Conservation (phyloP, 768 basidiomycete genomes). For the Lentinus tigrinus region DNA sequence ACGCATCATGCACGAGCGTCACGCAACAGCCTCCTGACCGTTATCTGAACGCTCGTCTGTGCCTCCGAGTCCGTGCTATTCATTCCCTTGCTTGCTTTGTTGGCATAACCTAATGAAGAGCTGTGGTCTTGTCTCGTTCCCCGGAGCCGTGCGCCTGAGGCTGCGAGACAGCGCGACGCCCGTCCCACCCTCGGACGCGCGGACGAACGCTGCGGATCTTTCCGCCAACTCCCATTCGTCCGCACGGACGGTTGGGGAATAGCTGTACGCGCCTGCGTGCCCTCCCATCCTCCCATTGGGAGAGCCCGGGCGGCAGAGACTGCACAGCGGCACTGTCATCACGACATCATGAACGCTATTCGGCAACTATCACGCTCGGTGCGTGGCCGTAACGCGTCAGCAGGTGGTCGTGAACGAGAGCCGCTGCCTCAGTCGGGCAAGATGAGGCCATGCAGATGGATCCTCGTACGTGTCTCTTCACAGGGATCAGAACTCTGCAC, state of each 20-base stretch:
- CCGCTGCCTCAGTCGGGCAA: not conserved
- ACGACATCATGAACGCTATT: conserved; percentile 7
- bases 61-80: not conserved
- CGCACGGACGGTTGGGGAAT: not conserved
- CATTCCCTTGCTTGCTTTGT: conserved; percentile 5
- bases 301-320: not conserved
- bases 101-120: not conserved
- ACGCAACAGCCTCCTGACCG: conserved; percentile 7
- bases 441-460: conserved; percentile 1
- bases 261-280: not conserved
- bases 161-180: conserved; percentile 4
- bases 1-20: not conserved
- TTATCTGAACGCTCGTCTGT: conserved; percentile 15
- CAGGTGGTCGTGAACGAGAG: not conserved
- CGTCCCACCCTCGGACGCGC: not conserved
- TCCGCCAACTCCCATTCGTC: conserved; percentile 6
- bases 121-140: conserved; percentile 4
- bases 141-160: not conserved
- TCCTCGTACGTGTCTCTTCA: not conserved
- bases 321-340: conserved; percentile 9
- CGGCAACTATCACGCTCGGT: conserved; percentile 10
- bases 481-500: conserved; percentile 5
- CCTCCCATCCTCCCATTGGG: conserved; percentile 4
- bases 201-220: conserved; percentile 6
- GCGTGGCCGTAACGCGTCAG: conserved; percentile 8